Evolutionary conservation across 345 rosid species (phyloP).

Genomic region (Arabidopsis suecica): DNA sequence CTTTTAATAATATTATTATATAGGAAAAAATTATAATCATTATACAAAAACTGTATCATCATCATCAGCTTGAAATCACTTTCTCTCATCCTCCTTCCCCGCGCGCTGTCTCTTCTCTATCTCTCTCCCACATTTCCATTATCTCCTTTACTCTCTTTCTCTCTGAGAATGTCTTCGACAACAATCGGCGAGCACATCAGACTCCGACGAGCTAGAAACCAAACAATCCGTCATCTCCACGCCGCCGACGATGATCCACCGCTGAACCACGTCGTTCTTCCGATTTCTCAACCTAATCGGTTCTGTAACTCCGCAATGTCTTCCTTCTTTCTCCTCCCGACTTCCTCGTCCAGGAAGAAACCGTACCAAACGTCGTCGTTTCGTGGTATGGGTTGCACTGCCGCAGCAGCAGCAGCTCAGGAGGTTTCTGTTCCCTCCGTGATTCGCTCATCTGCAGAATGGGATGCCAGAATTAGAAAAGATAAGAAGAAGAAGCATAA

Average conservation of each 20-base stretch:
- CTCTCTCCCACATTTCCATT: constrained; percentile 14
- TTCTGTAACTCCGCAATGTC: constrained; percentile 43
- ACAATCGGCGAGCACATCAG: constrained; percentile 57
- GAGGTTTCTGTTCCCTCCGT: constrained; percentile 81
- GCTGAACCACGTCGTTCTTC: constrained; percentile 49
- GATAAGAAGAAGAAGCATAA: constrained; percentile 47
- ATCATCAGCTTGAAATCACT: constrained; percentile 28
- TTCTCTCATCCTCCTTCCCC: constrained; percentile 28
- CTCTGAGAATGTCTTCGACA: constrained; percentile 50
- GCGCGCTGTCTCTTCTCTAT: constrained; percentile 22
- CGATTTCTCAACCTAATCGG: constrained; percentile 45
- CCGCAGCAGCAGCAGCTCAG: constrained; percentile 68
- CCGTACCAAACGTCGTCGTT: constrained; percentile 56
- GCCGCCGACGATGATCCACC: constrained; percentile 48
- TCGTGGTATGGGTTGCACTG: constrained; percentile 75
- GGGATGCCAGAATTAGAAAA: constrained; percentile 57
- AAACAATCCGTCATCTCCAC: constrained; percentile 39
- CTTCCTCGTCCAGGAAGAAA: constrained; percentile 61
- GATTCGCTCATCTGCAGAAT: constrained; percentile 78
- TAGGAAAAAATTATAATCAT: not conserved
- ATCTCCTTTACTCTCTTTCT: not conserved
- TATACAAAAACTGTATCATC: constrained; percentile 23
- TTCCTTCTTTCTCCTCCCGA: constrained; percentile 50
- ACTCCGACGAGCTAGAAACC: constrained; percentile 63
- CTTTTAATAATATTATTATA: not conserved